Evolutionary conservation across 805 yeast genomes (phyloP).

Genomic region (Candida adriatica): DNA sequence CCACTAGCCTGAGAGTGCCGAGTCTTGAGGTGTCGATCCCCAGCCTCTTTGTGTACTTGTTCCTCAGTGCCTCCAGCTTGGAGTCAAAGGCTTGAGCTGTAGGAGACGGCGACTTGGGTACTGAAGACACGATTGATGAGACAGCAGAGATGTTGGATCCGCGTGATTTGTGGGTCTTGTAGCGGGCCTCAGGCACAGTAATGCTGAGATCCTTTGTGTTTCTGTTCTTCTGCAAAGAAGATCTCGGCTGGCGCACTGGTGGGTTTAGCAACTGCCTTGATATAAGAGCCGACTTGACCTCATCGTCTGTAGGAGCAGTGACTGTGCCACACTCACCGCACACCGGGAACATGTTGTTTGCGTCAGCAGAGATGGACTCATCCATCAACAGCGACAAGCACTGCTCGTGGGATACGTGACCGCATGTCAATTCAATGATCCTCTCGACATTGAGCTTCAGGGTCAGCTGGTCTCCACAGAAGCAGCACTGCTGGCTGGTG

Average conservation of each 20-base stretch:
- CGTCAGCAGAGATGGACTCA: conserved; percentile 4
- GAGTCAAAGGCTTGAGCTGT: conserved; percentile 3
- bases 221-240: conserved; percentile 17
- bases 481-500: conserved; percentile 28
- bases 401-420: conserved; percentile 39
- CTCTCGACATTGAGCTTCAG: conserved; percentile 31
- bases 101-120: conserved; percentile 22
- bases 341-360: conserved; percentile 17
- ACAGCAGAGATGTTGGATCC: conserved; percentile 25
- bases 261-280: conserved; percentile 15
- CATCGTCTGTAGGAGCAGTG: conserved; percentile 20
- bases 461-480: conserved; percentile 36
- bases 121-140: conserved; percentile 23
- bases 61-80: too few species aligned
- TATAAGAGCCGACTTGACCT: conserved; percentile 13
- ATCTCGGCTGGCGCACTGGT: conserved; percentile 1
- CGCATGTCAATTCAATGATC: conserved; percentile 34
- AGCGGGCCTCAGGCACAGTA: conserved; percentile 8
- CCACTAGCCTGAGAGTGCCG: conserved; percentile 16
- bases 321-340: conserved; percentile 17
- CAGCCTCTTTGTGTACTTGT: too few species aligned
- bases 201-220: conserved; percentile 24
- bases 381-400: conserved; percentile 29
- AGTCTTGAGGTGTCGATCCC: conserved; percentile 19
- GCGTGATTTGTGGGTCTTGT: conserved; percentile 17